Conservation (phyloP, 2,329 filamentous ascomycete species). For the Pseudocercospora fuligena region DNA sequence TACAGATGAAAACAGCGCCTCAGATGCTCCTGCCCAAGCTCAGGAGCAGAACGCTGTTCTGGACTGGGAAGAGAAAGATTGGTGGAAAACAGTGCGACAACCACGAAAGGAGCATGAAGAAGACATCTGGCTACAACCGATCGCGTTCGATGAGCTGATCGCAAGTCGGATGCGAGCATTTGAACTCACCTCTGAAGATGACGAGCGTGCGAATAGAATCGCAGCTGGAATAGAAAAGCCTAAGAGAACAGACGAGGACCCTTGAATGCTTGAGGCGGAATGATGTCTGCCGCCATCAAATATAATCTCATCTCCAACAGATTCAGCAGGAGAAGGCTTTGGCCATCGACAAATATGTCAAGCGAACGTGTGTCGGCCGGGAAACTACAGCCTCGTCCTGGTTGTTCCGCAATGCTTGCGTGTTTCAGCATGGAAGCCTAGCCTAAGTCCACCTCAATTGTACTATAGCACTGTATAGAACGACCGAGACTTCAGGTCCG, state of each 20-base stretch:
- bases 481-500: conserved; percentile 4
- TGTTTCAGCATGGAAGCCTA: conserved; percentile 11
- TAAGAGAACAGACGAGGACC: conserved; percentile 1
- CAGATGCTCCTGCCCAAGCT: conserved; percentile 39
- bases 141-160: conserved; percentile 78
- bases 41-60: conserved; percentile 71
- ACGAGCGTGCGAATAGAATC: conserved; percentile 63
- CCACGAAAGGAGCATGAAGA: conserved; percentile 56
- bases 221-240: conserved; percentile 29
- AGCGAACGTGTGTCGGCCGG: neutral
- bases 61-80: conserved; percentile 74
- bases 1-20: conserved; percentile 29
- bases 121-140: conserved; percentile 71
- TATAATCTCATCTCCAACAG: conserved; percentile 5
- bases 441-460: neutral
- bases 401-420: conserved; percentile 3
- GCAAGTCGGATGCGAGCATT: conserved; percentile 80
- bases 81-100: conserved; percentile 76
- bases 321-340: conserved; percentile 1
- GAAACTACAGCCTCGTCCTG: neutral
- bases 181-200: conserved; percentile 70
- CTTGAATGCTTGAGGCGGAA: neutral
- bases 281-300: neutral
- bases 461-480: conserved; percentile 7
- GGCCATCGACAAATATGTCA: neutral